Evolutionary conservation across 768 basidiomycete genomes (phyloP).

Genomic region (Rhodotorula toruloides): DNA sequence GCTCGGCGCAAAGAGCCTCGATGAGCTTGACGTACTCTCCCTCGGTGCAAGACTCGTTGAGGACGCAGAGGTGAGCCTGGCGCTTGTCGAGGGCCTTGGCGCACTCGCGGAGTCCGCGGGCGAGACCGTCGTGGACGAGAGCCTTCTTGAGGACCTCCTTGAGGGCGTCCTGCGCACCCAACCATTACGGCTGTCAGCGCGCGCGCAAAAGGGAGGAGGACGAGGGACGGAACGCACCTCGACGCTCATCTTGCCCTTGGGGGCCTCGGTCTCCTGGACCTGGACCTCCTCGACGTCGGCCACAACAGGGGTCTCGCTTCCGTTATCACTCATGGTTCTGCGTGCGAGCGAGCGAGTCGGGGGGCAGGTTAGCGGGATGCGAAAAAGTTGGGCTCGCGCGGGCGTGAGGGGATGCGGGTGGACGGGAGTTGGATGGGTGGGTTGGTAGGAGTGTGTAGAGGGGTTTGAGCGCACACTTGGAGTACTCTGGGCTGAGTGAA

Average conservation of each 20-base stretch:
- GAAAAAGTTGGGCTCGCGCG: background rate
- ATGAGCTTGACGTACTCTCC: constrained; percentile 99
- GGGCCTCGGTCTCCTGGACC: constrained; percentile 73
- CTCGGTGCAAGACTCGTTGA: constrained; percentile 98
- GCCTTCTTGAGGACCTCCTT: constrained; percentile 99
- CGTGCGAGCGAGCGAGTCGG: background rate
- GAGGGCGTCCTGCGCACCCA: constrained; percentile 39
- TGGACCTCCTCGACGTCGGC: constrained; percentile 45
- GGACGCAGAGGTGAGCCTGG: constrained; percentile 95
- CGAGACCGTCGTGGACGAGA: constrained; percentile 94
- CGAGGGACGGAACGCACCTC: constrained; percentile 56
- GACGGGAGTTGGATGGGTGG: background rate
- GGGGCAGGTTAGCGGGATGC: background rate
- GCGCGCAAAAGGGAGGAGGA: background rate
- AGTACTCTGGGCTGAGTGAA: constrained; percentile 29
- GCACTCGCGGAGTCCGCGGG: constrained; percentile 93
- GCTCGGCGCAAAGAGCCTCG: constrained; percentile 96
- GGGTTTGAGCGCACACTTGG: background rate
- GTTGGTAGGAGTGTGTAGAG: too few species aligned
- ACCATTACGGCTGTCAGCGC: too few species aligned
- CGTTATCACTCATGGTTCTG: constrained; percentile 38
- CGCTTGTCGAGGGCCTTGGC: constrained; percentile 98
- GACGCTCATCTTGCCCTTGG: constrained; percentile 90
- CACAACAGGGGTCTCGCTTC: constrained; percentile 37
- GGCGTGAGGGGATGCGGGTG: background rate